Base-by-base conservation (phyloP, 768 basidiomycete genomes). In the Gymnopilus dilepis region DNA sequence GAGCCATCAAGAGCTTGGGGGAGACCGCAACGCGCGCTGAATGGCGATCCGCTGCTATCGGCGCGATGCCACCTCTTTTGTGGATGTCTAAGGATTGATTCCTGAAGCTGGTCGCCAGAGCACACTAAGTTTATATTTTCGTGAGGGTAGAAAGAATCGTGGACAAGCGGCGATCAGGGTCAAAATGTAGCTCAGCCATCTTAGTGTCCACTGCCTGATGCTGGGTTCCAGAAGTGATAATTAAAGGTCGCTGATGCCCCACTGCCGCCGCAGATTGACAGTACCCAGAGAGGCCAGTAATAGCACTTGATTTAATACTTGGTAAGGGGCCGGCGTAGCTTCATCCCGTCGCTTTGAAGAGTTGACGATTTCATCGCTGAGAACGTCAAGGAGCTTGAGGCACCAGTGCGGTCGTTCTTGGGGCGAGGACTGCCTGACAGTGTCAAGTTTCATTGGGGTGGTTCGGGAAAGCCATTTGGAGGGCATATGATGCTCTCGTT, bases 41-140 rank as follows among this genome's bases (percentile, higher is more conserved):
- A 40, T 24, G 31, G 19, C 19, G 19, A 4, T 53, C 58, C 58
- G 58, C 48, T 59, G 47, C 40, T 51, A 59, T 59, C 58, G 58
- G 58, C 51, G 17, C 24, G 52, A 54, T 54, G 33, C 15, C 15
- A 7, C 17, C 19, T 15, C 19, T 7, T 28, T 30, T 50, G 17
- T 30, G 28, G 17, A 31, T 50, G 28, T 4, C n/a, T 47, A 17
- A 50, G 47, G 47, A n/a, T 7, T 26, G 15, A 6, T 17, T n/a
- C 24, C 28, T n/a, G 15, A 13, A 28, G 26, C 31, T 13, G 28
- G 26, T 17, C 6, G 17, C 47, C 15, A 31, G 28, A 50, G 30
- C 28, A 28, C 17, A 28, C 26, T 50, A 28, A 50, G 31, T 30
- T 30, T 50, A 50, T 28, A 9, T n/a, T 28, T n/a, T 15, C 15